phyloP scores from a whole-genome alignment of 768 basidiomycete species.

The Termitomyces eurrhizus region DNA sequence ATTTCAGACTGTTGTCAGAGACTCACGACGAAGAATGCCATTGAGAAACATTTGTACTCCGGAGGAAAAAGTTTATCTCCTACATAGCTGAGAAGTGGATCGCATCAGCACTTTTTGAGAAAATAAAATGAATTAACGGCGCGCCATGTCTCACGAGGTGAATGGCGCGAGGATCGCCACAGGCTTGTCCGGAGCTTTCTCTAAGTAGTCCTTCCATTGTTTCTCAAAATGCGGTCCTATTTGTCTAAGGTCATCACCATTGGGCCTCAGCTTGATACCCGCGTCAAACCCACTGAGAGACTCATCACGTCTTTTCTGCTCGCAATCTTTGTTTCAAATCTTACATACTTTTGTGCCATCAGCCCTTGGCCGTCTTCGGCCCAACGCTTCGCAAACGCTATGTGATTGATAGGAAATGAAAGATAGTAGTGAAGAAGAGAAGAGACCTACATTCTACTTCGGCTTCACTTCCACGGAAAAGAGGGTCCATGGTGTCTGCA shows the following conservation, averaged over 20 bases:
- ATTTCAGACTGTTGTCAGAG: slow-evolving; percentile 13
- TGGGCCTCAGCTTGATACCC: slow-evolving; percentile 10
- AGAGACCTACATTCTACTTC: slow-evolving; percentile 36
- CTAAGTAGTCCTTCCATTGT: slow-evolving; percentile 50
- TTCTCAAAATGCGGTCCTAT: slow-evolving; percentile 45
- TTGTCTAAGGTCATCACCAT: slow-evolving; percentile 39
- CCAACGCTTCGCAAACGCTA: slow-evolving; percentile 17
- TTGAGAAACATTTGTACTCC: slow-evolving; percentile 22
- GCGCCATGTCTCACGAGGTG: slow-evolving; percentile 31
- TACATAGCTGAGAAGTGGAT: slow-evolving; percentile 8
- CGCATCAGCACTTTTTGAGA: not conserved
- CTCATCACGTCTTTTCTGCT: not conserved
- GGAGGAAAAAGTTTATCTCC: slow-evolving; percentile 13
- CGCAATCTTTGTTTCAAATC: not conserved
- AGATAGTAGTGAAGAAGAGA: not conserved
- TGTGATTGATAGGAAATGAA: not conserved
- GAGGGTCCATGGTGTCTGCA: slow-evolving; percentile 44
- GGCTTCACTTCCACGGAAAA: slow-evolving; percentile 36
- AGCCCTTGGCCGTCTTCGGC: slow-evolving; percentile 20
- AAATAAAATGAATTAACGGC: no score
- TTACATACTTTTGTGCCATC: slow-evolving; percentile 48
- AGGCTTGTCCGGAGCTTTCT: slow-evolving; percentile 52
- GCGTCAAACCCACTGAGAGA: slow-evolving; percentile 43
- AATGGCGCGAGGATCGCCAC: slow-evolving; percentile 38
- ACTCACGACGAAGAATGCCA: slow-evolving; percentile 16